Evolutionary conservation across 305 asterid genomes (phyloP).

Genomic region (Fraxinus baroniana): DNA sequence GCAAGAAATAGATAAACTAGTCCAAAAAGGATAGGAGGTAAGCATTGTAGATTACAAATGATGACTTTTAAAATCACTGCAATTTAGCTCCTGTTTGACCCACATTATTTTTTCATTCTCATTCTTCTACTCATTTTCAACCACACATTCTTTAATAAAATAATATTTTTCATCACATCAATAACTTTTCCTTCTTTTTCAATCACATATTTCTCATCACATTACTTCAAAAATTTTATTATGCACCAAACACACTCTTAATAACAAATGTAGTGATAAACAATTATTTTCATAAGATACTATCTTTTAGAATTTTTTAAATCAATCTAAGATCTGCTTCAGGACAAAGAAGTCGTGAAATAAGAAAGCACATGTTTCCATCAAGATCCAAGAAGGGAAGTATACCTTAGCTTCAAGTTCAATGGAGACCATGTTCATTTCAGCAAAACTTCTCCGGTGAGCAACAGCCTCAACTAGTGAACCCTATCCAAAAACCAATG

Average conservation of each 20-base stretch:
- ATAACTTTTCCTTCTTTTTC: too few species aligned
- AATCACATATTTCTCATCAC: too few species aligned
- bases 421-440: constrained; percentile 54
- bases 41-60: neutral
- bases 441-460: constrained; percentile 66
- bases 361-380: constrained; percentile 9
- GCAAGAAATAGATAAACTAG: neutral
- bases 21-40: neutral
- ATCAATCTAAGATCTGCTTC: neutral
- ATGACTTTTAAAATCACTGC: neutral
- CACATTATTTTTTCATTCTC: too few species aligned
- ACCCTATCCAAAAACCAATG: constrained; percentile 47
- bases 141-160: too few species aligned
- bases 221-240: too few species aligned
- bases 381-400: constrained; percentile 22
- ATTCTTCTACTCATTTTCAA: too few species aligned
- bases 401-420: constrained; percentile 79
- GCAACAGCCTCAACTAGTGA: constrained; percentile 76
- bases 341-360: constrained; percentile 7
- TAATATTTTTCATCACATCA: too few species aligned
- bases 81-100: too few species aligned
- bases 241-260: too few species aligned
- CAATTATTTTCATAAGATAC: constrained; percentile 1
- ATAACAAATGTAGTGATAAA: neutral
- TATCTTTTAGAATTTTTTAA: neutral